Conservation (phyloP, 768 basidiomycete species). For the Chalciporus piperatus region DNA sequence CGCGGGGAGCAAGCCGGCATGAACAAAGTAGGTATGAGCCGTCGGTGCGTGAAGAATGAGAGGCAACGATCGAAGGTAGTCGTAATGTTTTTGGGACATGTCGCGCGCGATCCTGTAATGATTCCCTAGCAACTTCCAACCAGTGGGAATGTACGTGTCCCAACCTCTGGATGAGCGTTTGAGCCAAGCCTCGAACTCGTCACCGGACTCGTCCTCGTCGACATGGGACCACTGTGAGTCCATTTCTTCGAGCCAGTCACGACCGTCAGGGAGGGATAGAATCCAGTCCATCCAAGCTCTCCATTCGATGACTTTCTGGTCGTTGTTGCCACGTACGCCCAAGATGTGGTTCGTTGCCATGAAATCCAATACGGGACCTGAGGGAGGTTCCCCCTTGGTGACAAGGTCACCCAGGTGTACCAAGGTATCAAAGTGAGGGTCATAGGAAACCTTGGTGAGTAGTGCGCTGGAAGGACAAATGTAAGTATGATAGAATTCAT, state of each 20-base stretch:
- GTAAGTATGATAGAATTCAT: slow-evolving; percentile 1
- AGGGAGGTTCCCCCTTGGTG: slow-evolving; percentile 60
- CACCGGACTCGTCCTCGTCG: slow-evolving; percentile 24
- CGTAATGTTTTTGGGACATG: slow-evolving; percentile 59
- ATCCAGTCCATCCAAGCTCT: slow-evolving; percentile 85
- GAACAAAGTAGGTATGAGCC: slow-evolving; percentile 74
- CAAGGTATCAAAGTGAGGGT: slow-evolving; percentile 60
- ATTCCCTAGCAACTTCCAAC: slow-evolving; percentile 71
- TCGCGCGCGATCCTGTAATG: slow-evolving; percentile 75
- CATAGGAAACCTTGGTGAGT: slow-evolving; percentile 58
- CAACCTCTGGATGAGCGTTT: slow-evolving; percentile 38
- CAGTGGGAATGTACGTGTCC: slow-evolving; percentile 55
- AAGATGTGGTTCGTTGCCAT: slow-evolving; percentile 61
- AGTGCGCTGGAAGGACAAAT: slow-evolving; percentile 46
- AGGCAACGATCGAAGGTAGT: slow-evolving; percentile 76
- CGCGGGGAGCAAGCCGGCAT: slow-evolving; percentile 77
- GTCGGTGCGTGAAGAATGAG: slow-evolving; percentile 71
- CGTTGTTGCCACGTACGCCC: slow-evolving; percentile 93
- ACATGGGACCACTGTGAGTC: slow-evolving; percentile 41
- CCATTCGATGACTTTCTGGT: slow-evolving; percentile 91
- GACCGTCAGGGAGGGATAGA: slow-evolving; percentile 36
- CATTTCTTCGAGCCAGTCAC: slow-evolving; percentile 54
- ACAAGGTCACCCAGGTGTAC: slow-evolving; percentile 84
- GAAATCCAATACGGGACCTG: slow-evolving; percentile 60
- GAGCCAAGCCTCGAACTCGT: slow-evolving; percentile 38